phyloP scores from a whole-genome alignment of 495 filamentous ascomycete genomes.

The Penicillium arizonense region DNA sequence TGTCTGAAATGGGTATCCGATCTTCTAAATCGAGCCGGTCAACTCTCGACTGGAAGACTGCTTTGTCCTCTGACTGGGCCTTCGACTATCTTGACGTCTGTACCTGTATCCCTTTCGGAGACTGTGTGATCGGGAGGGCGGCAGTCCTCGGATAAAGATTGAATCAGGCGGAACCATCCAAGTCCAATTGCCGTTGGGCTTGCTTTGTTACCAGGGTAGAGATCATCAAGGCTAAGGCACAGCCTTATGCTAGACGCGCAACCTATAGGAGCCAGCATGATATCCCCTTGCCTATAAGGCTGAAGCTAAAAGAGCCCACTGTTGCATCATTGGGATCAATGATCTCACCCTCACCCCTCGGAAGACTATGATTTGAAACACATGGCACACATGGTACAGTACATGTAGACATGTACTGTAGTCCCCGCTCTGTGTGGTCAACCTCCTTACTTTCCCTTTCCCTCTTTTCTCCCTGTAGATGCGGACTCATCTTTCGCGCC shows the following conservation, averaged over 20 bases:
- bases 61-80: neutral
- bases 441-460: neutral
- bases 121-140: neutral
- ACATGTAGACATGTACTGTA: neutral
- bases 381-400: neutral
- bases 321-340: constrained; percentile 11
- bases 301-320: constrained; percentile 16
- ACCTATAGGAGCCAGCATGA: neutral
- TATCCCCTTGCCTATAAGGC: constrained; percentile 17
- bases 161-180: neutral
- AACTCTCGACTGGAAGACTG: neutral
- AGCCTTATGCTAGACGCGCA: neutral
- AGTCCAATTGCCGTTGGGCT: neutral
- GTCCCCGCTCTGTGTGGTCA: neutral
- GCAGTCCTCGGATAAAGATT: no score
- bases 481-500: no score
- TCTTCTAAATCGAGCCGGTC: constrained; percentile 1
- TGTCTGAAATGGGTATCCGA: constrained; percentile 5
- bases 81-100: neutral
- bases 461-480: neutral
- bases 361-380: neutral
- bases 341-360: neutral
- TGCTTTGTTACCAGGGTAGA: neutral
- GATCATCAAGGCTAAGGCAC: constrained; percentile 1
- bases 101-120: neutral